Base-by-base conservation (phyloP, 139 green algal genomes). In the Chlorella sp. region DNA sequence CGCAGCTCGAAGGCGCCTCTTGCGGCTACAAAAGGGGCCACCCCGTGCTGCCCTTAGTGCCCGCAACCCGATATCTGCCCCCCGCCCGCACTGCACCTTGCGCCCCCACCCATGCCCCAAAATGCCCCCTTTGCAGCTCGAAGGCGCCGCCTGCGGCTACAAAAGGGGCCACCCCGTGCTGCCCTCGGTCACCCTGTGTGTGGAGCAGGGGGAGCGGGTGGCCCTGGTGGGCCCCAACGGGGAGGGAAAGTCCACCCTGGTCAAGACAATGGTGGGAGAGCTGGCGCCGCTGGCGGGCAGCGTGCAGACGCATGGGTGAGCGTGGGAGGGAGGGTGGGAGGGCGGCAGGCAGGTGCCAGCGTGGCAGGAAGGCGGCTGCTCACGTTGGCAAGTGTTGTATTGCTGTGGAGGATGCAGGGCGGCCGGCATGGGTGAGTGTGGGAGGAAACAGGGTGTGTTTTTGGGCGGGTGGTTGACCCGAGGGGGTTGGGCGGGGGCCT, bases 181-280 rank as follows among this genome's bases (percentile, higher is more conserved):
- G 61, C 90, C 90, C 15, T 89, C 94, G 32, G 81, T 97, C 28
- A 95, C 96, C 83, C 42, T 97, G 28, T 94, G 92, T 28, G 91
- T 97, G 32, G 95, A 97, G 89, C 80, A 89, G 76, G 87, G 87
- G 9, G 78, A 81, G 32, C 75, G 83, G 26, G 60, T 90, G 34
- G 91, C 39, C 0, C 53, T 91, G 76, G 73, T 91, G 48, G 91
- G 91, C 5, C 81, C 73, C 37, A 91, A 91, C 19, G 91, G 88
- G 16, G 42, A 89, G 64, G 95, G 95, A 42, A 97, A 97, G 90
- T 94, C 91, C 16, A 97, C 95, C 15, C 89, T 97, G 42, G 82
- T 97, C 1, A 96, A 95, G 89, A 91, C 96, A 28, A 81, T 97
- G 30, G 86, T 86, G 24, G 89, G 89, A 0, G 77, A 94, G 61